These are phyloP conservation scores for Prinsepia uniflora DNA, from an alignment of 306 rosid species.

Conservation along the genomic window DNA sequence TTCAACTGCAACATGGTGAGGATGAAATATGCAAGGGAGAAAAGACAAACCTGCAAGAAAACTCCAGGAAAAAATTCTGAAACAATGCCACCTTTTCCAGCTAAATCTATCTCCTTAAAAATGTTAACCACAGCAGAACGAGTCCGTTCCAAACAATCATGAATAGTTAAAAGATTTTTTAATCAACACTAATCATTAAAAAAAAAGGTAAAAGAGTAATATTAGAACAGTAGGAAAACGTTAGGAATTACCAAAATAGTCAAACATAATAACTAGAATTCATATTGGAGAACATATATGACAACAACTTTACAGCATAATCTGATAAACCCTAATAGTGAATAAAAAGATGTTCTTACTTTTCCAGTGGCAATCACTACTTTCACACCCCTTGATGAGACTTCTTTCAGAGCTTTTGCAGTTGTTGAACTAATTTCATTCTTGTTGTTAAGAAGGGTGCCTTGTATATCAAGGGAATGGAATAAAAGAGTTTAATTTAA, in stretches of 20 bases:
- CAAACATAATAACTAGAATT: neutral
- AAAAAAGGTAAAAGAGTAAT: constrained; percentile 11
- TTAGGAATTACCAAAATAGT: neutral
- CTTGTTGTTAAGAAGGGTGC: constrained; percentile 86
- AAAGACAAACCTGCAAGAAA: constrained; percentile 71
- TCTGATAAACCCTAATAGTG: constrained; percentile 2
- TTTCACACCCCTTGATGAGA: constrained; percentile 74
- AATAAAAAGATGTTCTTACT: constrained; percentile 44
- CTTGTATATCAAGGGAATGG: constrained; percentile 33
- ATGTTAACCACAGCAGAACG: constrained; percentile 77
- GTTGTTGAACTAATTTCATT: constrained; percentile 63
- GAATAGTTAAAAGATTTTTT: constrained; percentile 19
- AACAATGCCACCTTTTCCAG: constrained; percentile 82
- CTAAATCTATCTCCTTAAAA: constrained; percentile 64
- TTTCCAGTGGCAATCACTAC: constrained; percentile 97
- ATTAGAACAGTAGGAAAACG: constrained; percentile 10
- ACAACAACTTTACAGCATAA: neutral
- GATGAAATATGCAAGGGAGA: constrained; percentile 12
- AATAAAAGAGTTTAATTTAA: constrained; percentile 13
- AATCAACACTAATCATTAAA: neutral
- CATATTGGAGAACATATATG: neutral
- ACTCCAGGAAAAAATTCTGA: constrained; percentile 87
- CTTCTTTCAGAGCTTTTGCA: constrained; percentile 73
- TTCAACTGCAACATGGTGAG: constrained; percentile 4
- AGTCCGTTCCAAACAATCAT: constrained; percentile 49